These are phyloP conservation scores for Cladophialophora psammophila DNA, from an alignment of 2,329 filamentous ascomycete species.

Conservation along the genomic window DNA sequence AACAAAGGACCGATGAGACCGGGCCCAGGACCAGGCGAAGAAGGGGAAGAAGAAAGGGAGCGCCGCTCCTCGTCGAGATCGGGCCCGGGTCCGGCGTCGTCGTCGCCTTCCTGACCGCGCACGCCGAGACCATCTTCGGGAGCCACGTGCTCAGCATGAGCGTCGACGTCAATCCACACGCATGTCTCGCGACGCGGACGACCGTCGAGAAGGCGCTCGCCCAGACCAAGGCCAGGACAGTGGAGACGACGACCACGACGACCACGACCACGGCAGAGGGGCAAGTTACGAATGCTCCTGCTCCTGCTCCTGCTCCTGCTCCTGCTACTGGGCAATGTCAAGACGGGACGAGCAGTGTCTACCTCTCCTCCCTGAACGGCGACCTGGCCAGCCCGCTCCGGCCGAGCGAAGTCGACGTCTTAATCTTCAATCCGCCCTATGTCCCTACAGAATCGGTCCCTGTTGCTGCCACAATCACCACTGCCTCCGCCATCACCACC, in stretches of 20 bases:
- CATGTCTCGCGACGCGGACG: slow-evolving; percentile 75
- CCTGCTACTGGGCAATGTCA: neutral
- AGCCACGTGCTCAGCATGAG: slow-evolving; percentile 73
- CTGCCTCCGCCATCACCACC: neutral
- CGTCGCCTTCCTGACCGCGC: slow-evolving; percentile 83
- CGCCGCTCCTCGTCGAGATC: slow-evolving; percentile 79
- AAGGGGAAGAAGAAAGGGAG: slow-evolving; percentile 1
- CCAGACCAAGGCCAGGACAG: slow-evolving; percentile 41
- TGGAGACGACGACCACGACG: neutral
- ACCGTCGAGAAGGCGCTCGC: slow-evolving; percentile 67
- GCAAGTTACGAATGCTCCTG: neutral
- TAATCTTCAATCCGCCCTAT: slow-evolving; percentile 97
- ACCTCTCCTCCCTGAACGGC: slow-evolving; percentile 71
- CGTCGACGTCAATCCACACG: slow-evolving; percentile 84
- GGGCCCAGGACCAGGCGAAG: no score
- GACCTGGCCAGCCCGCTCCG: slow-evolving; percentile 73
- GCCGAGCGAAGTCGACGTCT: slow-evolving; percentile 72
- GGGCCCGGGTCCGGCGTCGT: slow-evolving; percentile 93
- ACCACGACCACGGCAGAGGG: neutral
- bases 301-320: no score
- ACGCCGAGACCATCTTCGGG: slow-evolving; percentile 76
- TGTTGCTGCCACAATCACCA: slow-evolving; percentile 46
- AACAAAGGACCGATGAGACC: neutral
- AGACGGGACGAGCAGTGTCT: slow-evolving; percentile 46
- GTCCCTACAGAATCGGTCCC: slow-evolving; percentile 85